Evolutionary conservation across 331 rosid species (phyloP), one percentile per base, ranked within the genome.

Genomic region (Malus hybrid): DNA sequence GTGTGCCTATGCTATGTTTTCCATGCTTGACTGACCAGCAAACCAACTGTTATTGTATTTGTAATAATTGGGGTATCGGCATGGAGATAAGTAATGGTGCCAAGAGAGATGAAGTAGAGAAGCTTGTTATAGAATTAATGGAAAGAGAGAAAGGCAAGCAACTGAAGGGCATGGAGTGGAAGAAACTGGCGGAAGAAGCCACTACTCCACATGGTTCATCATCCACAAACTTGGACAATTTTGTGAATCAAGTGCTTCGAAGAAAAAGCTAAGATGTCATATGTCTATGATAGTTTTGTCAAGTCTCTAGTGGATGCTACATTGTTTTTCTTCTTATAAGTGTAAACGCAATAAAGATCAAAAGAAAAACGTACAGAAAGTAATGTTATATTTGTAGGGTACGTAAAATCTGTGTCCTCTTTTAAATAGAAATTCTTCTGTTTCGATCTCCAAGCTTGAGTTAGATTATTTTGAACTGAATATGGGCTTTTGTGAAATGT

Each of bases 11-110:
- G 62, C 62, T 70, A 0, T 70, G 39, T 5, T 50, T 53, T 24
- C 73, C 36, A 7, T 3, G 52, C 42, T 70, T 81, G 75, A 65
- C 75, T 68, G 86, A 83, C 42, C 89, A 83, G 74, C 64, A 20
- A 19, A 62, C 71, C 20, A 71, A 81, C 62, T 60, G 82, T 67
- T 66, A 55, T 70, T 76, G 79, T 76, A 29, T 78, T 44, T 83
- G 86, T 56, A 66, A 65, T 18, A 84, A 81, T 16, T 86, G 87
- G 89, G 68, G 58, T 19, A 61, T 61, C 3, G 33, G 66, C 66
- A 61, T 13, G 66, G 66, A 61, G 66, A 28, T 61, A 5, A 24
- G 75, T 29, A 66, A 78, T 57, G 80, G 76, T 26, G 73, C 16
- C 3, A 70, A 70, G 16, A 70, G 73, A 46, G 61, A 36, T 15